Evolutionary conservation across 768 basidiomycete species (phyloP).

Genomic region (Boletus vermiculosoides): DNA sequence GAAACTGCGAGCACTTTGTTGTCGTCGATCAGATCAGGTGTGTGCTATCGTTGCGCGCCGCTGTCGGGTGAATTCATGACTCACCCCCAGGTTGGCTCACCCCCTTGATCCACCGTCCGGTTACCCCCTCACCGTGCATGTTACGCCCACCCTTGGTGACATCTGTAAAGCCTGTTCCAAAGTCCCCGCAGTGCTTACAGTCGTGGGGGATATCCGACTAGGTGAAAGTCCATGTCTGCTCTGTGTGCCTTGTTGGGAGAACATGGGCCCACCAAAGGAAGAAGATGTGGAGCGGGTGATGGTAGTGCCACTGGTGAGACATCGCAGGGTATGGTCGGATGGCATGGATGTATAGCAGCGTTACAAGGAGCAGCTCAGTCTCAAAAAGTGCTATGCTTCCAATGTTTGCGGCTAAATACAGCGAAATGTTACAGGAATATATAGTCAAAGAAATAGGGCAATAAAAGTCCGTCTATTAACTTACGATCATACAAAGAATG

Average conservation of each 20-base stretch:
- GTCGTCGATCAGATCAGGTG: constrained; percentile 74
- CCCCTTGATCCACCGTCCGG: constrained; percentile 51
- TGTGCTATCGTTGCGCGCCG: neutral
- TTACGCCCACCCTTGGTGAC: constrained; percentile 59
- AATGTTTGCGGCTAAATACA: neutral
- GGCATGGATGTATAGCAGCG: neutral
- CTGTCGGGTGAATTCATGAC: constrained; percentile 5
- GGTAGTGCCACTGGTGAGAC: constrained; percentile 52
- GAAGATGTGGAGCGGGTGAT: constrained; percentile 39
- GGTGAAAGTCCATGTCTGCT: constrained; percentile 77
- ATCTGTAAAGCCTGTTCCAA: constrained; percentile 68
- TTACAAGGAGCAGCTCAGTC: no score
- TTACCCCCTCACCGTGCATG: constrained; percentile 68
- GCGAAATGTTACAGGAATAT: constrained; percentile 11
- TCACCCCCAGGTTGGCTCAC: constrained; percentile 51
- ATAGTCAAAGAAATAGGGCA: constrained; percentile 1
- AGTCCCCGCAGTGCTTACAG: constrained; percentile 65
- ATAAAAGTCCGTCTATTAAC: constrained; percentile 29
- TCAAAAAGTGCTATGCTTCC: neutral
- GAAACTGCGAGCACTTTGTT: constrained; percentile 80
- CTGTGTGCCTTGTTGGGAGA: constrained; percentile 72
- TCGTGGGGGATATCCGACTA: constrained; percentile 69
- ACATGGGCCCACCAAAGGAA: constrained; percentile 56
- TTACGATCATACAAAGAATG: constrained; percentile 23
- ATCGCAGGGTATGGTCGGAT: constrained; percentile 31